These are phyloP conservation scores for Kingdonia uniflora DNA, from an alignment of 164 flowering plant genomes.

Conservation along the genomic window DNA sequence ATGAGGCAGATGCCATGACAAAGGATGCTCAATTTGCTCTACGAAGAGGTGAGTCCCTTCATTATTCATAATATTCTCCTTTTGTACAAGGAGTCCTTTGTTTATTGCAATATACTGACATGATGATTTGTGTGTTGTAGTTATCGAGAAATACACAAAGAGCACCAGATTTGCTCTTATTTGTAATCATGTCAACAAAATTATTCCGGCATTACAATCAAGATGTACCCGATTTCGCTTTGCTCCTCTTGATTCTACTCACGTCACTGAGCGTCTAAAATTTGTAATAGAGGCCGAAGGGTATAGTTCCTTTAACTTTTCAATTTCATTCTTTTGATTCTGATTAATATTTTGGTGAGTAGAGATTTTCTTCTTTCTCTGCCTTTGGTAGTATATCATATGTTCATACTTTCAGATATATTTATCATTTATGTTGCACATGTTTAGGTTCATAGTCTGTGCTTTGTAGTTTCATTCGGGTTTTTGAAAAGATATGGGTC, in stretches of 20 bases:
- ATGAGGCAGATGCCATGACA: slow-evolving; percentile 99
- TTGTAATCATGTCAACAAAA: slow-evolving; percentile 94
- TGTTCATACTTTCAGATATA: no score
- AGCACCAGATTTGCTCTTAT: slow-evolving; percentile 88
- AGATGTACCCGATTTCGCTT: slow-evolving; percentile 96
- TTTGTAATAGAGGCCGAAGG: slow-evolving; percentile 72
- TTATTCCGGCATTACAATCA: slow-evolving; percentile 93
- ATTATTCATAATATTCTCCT: background rate
- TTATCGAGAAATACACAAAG: slow-evolving; percentile 95
- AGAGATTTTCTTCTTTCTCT: no score
- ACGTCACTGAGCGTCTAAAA: slow-evolving; percentile 75
- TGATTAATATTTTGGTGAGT: no score
- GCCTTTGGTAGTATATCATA: no score
- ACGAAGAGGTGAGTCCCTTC: slow-evolving; percentile 56
- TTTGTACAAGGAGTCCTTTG: no score
- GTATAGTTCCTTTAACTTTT: slow-evolving; percentile 23
- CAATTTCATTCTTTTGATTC: background rate
- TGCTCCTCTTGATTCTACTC: slow-evolving; percentile 80
- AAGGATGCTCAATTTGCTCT: slow-evolving; percentile 98
- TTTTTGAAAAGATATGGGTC: no score
- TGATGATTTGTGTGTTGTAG: slow-evolving; percentile 29
- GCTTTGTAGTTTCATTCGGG: no score
- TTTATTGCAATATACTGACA: background rate
- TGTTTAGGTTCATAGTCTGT: no score
- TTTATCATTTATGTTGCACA: no score